Base-by-base conservation (phyloP, 176 grass and related monocot genomes). In the Aegilops bicornis region DNA sequence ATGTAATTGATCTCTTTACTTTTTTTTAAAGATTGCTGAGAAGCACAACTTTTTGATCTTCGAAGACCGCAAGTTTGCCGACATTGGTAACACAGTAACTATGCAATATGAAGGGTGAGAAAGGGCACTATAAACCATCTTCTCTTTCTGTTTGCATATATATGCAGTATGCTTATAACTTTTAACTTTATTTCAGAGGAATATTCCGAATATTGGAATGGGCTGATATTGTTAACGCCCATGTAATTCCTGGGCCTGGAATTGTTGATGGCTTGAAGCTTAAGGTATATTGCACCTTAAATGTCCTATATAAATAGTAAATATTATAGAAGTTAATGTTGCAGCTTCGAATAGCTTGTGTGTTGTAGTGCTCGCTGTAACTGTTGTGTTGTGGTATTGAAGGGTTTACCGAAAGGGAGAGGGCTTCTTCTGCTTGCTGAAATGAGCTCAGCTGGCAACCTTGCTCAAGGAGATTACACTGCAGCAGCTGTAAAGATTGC, bases 101-200 rank as follows among this genome's bases (percentile, higher is more conserved):
- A 99, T 96, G 97, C 94, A 96, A 83, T 96, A 96, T 78, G 97
- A 99, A 89, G 97, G 94, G 97, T 94, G 83, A 94, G 92, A 73
- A 88, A 62, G 39, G 14, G 20, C 27, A 72, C 69, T 42, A 6
- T 17, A 66, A 74, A 23, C 3, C 35, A 32, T 69, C 4, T 63
- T 27, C 62, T 84, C 13, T 43, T 82, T 33, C 52, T 85, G 11
- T 64, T 84, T 35, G 27, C 83, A 59, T 59, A 79, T 69, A 19
- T 76, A 16, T 5, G 22, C 24, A 33, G 3, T 86, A n/a, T 74
- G 45, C 43, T 73, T 56, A 30, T 0, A 60, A 94, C 88, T 20
- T 45, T 45, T 45, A n/a, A 45, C 43, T 13, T 45, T 45, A 45
- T 45, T 45, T 45, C 43, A 45, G 43, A 45, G 43, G 43, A 45